Evolutionary conservation across 768 basidiomycete species (phyloP).

Genomic region (Pisolithus tinctorius): DNA sequence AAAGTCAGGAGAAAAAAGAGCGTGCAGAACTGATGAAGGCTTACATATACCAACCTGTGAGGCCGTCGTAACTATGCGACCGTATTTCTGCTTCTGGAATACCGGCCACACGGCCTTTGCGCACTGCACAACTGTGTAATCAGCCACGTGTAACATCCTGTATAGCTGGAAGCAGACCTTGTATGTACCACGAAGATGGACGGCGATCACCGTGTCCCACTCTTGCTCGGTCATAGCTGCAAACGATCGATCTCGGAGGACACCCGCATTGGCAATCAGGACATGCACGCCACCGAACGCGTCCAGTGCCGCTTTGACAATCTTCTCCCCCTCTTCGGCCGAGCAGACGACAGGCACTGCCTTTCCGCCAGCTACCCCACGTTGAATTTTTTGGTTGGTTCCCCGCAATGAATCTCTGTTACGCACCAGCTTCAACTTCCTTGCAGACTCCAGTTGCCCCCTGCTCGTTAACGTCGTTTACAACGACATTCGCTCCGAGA

Average conservation of each 20-base stretch:
- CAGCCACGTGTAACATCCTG: neutral
- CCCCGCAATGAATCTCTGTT: neutral
- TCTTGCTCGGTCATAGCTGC: slow-evolving; percentile 82
- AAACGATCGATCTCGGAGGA: slow-evolving; percentile 92
- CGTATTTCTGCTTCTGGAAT: slow-evolving; percentile 95
- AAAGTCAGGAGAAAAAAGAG: neutral
- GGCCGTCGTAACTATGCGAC: slow-evolving; percentile 90
- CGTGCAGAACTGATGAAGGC: slow-evolving; percentile 23
- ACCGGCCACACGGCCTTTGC: slow-evolving; percentile 93
- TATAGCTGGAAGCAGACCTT: slow-evolving; percentile 42
- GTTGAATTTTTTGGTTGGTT: neutral
- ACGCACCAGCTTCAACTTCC: slow-evolving; percentile 74
- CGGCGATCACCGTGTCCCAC: slow-evolving; percentile 87
- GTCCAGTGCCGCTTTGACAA: slow-evolving; percentile 82
- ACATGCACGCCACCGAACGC: slow-evolving; percentile 86
- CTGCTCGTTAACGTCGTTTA: slow-evolving; percentile 91
- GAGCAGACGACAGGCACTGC: slow-evolving; percentile 79
- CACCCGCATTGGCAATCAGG: slow-evolving; percentile 89
- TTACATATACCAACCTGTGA: slow-evolving; percentile 89
- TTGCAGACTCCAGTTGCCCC: slow-evolving; percentile 77
- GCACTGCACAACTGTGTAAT: slow-evolving; percentile 43
- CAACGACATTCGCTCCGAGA: slow-evolving; percentile 93
- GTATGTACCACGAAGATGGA: slow-evolving; percentile 89
- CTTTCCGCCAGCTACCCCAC: slow-evolving; percentile 71
- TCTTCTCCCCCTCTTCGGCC: slow-evolving; percentile 85